phyloP scores from a whole-genome alignment of 371 early-diverging fungal species.

The Mortierella sp. region DNA sequence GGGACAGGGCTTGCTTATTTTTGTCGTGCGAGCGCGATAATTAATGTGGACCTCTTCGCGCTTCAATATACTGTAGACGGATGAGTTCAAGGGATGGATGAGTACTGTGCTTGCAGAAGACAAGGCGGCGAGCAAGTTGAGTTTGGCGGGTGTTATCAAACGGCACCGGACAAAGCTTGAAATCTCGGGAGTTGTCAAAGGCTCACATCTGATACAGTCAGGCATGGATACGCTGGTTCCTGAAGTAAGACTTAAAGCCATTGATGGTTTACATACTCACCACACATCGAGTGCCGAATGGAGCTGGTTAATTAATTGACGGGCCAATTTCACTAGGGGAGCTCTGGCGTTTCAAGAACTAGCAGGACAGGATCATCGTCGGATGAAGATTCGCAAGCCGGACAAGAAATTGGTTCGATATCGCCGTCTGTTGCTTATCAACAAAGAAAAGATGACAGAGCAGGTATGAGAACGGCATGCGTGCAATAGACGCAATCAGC shows the following conservation, averaged over 20 bases:
- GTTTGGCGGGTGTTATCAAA: not conserved
- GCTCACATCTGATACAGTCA: not conserved
- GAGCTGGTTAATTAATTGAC: not conserved
- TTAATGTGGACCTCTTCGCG: constrained; percentile 1
- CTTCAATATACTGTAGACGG: constrained; percentile 8
- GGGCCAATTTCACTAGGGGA: not conserved
- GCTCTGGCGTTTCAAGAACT: not conserved
- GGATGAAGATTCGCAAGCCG: not conserved
- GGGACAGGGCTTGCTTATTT: not conserved
- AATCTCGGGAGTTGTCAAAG: not conserved
- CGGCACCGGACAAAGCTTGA: not conserved
- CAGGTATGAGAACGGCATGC: constrained; percentile 8
- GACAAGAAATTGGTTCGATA: not conserved
- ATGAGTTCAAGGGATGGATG: constrained; percentile 22
- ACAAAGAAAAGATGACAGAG: not conserved
- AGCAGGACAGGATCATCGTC: not conserved
- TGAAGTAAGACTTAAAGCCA: not conserved
- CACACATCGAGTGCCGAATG: no score
- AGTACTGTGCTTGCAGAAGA: constrained; percentile 4
- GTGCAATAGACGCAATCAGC: not conserved
- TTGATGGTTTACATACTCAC: no score
- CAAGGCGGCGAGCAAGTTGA: constrained; percentile 9
- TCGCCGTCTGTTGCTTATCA: constrained; percentile 21
- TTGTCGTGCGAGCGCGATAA: not conserved
- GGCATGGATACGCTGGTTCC: not conserved